These are phyloP conservation scores for Cladosporium sp. DNA, from an alignment of 2,329 filamentous ascomycete species.

Conservation along the genomic window DNA sequence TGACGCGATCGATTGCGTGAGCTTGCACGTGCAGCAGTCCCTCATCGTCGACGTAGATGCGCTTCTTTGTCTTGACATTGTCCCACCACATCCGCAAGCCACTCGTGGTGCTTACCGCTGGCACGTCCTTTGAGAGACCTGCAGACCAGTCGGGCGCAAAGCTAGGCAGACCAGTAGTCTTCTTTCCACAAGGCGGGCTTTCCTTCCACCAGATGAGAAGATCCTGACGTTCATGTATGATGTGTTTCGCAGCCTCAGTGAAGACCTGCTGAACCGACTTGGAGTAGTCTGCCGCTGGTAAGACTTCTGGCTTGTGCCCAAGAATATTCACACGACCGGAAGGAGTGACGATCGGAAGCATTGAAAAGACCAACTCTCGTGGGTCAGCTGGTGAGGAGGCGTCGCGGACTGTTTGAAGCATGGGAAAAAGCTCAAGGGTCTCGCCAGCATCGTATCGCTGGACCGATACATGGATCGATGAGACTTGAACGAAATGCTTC, in stretches of 20 bases:
- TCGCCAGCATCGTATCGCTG: conserved; percentile 2
- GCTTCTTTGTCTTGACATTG: not conserved
- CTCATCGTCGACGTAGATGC: conserved; percentile 7
- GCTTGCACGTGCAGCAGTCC: conserved; percentile 9
- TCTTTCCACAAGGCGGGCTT: not conserved
- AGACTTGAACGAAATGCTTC: not conserved
- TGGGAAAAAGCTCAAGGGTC: not conserved
- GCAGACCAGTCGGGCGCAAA: conserved; percentile 9
- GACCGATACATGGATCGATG: conserved; percentile 1
- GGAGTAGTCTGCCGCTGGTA: conserved; percentile 4
- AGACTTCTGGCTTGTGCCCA: not conserved
- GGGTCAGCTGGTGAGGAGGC: not conserved
- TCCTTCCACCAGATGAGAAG: conserved; percentile 9
- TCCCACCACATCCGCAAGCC: conserved; percentile 6
- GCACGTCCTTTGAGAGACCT: no score
- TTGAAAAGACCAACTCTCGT: conserved; percentile 8
- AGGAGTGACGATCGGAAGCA: conserved; percentile 7
- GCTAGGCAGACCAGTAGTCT: conserved; percentile 1
- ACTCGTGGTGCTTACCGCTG: not conserved
- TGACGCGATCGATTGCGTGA: conserved; percentile 4
- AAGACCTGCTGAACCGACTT: conserved; percentile 7
- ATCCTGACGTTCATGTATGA: conserved; percentile 12
- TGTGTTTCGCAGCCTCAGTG: conserved; percentile 7
- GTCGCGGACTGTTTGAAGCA: not conserved
- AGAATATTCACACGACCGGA: not conserved